Base-by-base conservation (phyloP, 1,284 basidiomycete genomes). In the Austropuccinia psidii region DNA sequence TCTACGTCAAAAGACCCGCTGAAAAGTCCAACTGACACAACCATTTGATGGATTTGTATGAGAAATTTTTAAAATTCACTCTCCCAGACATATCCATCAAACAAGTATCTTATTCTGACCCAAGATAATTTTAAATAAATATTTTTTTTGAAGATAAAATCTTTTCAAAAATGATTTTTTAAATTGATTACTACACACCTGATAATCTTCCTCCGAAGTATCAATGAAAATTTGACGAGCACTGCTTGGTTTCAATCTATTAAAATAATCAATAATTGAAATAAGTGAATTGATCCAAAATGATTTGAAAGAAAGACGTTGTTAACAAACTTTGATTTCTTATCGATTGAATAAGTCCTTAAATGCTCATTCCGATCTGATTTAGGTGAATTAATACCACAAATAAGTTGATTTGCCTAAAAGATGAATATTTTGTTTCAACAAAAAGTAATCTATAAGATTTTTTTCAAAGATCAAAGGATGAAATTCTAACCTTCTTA, bases 351-450 rank as follows among this genome's bases (percentile, higher is more conserved):
- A 39, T 64, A 73, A 24, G 50, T 55, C 3, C 70, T 47, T 41
- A 73, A 45, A 64, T 73, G 70, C 1, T 29, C 11, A 27, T 73
- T 73, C 31, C 39, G 47, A 7, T 35, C 60, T 13, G 47, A 31
- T 6, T 37, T 64, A n/a, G 57, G 47, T 29, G 58, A 35, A 33
- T 73, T 73, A 27, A 73, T 73, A 17, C 70, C 70, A 19, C 55
- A 64, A 41, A 73, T 60, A 9, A 73, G 24, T 45, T 31, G 47
- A 15, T 52, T 33, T 17, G 60, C 24, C 69, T 72, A 33, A 27
- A 47, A 27, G 55, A 62, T 49, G 1, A 24, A 4, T 33, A 27
- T 3, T 57, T n/a, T n/a, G n/a, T n/a, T n/a, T n/a, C n/a, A n/a
- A n/a, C n/a, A 57, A 57, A 21, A 27, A 17, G 54, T 5, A 21